Conservation (phyloP, 768 basidiomycete species). For the Boletus rufocinnamomeus region DNA sequence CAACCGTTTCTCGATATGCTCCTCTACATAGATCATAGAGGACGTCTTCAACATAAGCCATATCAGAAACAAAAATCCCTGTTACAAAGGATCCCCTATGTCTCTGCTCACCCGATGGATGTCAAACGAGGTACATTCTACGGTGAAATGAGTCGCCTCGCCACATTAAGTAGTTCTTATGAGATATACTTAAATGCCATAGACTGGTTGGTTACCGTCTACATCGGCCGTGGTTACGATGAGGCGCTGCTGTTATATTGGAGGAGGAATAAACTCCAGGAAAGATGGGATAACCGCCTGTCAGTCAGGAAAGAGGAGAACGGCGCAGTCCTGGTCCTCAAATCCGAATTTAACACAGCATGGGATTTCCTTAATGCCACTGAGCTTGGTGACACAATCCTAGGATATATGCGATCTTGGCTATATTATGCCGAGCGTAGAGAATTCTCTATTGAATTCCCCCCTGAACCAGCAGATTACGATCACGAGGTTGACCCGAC, state of each 20-base stretch:
- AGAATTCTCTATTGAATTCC: not conserved
- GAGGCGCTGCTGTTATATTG: no score
- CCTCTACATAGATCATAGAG: no score
- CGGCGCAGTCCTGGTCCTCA: not conserved
- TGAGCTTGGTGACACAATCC: not conserved
- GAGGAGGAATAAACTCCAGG: no score
- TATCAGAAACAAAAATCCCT: not conserved
- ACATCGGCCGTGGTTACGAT: no score
- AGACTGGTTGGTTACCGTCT: no score
- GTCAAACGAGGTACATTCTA: slow-evolving; percentile 12
- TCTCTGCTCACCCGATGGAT: no score
- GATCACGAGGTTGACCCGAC: no score
- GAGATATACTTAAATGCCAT: no score
- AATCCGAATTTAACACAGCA: not conserved
- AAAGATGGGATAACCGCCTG: not conserved
- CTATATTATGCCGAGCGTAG: not conserved
- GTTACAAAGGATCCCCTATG: not conserved
- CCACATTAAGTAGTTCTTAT: slow-evolving; percentile 4
- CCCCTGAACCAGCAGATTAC: not conserved
- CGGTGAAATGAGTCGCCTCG: slow-evolving; percentile 1
- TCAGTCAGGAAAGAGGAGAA: no score
- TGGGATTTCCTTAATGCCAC: not conserved
- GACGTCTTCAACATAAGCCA: no score
- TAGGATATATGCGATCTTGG: not conserved
- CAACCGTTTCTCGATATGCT: no score